Conservation (phyloP, 345 rosid genomes). For the Mallotus nudiflorus region DNA sequence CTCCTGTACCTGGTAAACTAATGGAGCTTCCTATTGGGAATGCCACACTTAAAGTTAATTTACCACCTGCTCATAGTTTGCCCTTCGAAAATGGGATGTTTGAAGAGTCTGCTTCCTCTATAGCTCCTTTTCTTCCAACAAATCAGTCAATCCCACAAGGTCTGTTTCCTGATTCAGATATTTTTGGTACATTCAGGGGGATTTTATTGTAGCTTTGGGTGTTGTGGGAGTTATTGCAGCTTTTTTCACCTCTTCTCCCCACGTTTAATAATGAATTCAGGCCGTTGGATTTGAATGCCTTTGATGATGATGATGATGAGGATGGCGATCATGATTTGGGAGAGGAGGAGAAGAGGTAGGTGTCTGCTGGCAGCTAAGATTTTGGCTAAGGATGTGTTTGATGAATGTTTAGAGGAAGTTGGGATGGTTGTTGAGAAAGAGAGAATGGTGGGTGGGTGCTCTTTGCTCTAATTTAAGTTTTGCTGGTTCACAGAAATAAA, state of each 20-base stretch:
- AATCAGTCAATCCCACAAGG: conserved; percentile 95
- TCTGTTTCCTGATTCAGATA: conserved; percentile 91
- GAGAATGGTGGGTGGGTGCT: too few species aligned
- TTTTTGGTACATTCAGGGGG: conserved; percentile 81
- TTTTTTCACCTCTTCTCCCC: conserved; percentile 91
- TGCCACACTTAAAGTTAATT: conserved; percentile 77
- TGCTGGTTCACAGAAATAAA: too few species aligned
- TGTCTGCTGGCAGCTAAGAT: too few species aligned
- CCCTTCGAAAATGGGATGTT: conserved; percentile 64
- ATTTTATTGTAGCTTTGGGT: conserved; percentile 88
- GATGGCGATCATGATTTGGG: too few species aligned
- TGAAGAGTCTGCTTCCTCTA: conserved; percentile 78
- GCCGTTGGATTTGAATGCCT: too few species aligned
- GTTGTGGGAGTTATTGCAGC: conserved; percentile 90
- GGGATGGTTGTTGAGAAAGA: too few species aligned
- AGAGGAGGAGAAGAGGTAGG: too few species aligned
- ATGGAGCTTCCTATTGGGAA: conserved; percentile 98
- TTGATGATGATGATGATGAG: too few species aligned
- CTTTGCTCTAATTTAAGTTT: too few species aligned
- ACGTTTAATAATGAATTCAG: conserved; percentile 90
- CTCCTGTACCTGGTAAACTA: conserved; percentile 74
- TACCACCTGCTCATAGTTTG: conserved; percentile 91
- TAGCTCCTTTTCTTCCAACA: conserved; percentile 91
- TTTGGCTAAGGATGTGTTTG: too few species aligned
- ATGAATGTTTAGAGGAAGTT: too few species aligned